These are phyloP conservation scores for Pythium biforme DNA, from an alignment of 352 stramenopile genomes.

Conservation along the genomic window DNA sequence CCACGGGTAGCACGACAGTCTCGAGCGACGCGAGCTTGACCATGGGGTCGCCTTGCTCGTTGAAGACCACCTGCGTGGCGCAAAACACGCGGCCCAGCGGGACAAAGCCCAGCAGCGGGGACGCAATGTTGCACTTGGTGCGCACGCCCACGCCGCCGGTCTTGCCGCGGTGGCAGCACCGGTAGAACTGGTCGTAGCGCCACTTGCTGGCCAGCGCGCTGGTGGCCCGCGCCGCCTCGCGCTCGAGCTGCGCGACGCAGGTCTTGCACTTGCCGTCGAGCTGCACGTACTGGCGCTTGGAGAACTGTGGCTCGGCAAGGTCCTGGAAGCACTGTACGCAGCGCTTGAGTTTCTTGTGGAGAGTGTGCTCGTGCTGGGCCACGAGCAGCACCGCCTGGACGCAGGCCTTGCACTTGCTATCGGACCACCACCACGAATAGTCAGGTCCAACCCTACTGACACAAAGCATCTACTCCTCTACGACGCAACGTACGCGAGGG, in stretches of 20 bases:
- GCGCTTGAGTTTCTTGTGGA: constrained; percentile 41
- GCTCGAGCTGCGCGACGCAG: constrained; percentile 55
- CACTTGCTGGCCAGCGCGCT: constrained; percentile 44
- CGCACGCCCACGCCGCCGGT: constrained; percentile 63
- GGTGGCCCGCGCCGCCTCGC: constrained; percentile 24
- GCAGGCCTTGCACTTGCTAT: constrained; percentile 63
- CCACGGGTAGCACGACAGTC: constrained; percentile 21
- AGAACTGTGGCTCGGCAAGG: constrained; percentile 55
- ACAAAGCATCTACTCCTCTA: background rate
- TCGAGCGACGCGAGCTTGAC: constrained; percentile 55
- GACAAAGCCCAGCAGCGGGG: constrained; percentile 57
- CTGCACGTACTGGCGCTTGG: constrained; percentile 67
- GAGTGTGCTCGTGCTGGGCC: constrained; percentile 22
- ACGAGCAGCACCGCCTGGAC: constrained; percentile 34
- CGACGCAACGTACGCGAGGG: constrained; percentile 37
- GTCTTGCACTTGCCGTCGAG: constrained; percentile 60
- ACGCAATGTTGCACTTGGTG: constrained; percentile 66
- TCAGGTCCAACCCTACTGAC: no score
- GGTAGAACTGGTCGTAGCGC: constrained; percentile 62
- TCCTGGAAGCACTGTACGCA: constrained; percentile 80
- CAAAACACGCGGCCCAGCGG: constrained; percentile 64
- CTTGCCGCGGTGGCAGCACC: constrained; percentile 69
- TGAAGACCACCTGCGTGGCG: constrained; percentile 55
- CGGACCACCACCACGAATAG: no score
- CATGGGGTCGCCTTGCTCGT: constrained; percentile 76